Evolutionary conservation across 1,284 basidiomycete species (phyloP).

Genomic region (Farysia itapuensis): DNA sequence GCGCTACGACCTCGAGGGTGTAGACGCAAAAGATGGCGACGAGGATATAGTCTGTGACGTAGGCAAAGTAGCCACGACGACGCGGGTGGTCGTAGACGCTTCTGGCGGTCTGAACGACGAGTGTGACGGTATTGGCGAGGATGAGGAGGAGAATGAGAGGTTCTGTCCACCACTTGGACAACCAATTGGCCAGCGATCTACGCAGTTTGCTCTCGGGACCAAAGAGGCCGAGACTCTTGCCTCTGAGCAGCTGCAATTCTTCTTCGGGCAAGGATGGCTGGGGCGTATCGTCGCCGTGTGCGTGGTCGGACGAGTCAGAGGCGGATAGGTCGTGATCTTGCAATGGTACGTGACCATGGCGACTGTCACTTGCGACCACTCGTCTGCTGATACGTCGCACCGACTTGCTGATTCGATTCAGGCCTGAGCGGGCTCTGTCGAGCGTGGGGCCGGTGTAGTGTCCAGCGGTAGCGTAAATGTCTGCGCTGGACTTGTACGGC

Average conservation of each 20-base stretch:
- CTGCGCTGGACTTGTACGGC: conserved; percentile 28
- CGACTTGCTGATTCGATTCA: conserved; percentile 43
- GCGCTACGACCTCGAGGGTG: conserved; percentile 84
- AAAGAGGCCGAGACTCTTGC: conserved; percentile 77
- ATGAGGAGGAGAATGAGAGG: conserved; percentile 81
- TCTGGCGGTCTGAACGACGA: conserved; percentile 75
- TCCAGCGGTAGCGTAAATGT: conserved; percentile 25
- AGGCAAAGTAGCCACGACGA: conserved; percentile 74
- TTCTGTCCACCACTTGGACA: conserved; percentile 74
- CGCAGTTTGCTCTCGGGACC: conserved; percentile 64
- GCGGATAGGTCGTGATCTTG: conserved; percentile 30
- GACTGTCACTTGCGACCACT: conserved; percentile 74
- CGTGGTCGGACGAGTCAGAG: conserved; percentile 16
- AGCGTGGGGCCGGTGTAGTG: conserved; percentile 1
- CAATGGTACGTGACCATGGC: conserved; percentile 29
- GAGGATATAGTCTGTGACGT: conserved; percentile 83
- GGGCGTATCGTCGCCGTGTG: neutral
- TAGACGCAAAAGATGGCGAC: conserved; percentile 82
- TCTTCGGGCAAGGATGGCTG: conserved; percentile 1
- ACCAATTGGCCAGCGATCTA: conserved; percentile 14
- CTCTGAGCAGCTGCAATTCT: conserved; percentile 65
- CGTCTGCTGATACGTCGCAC: conserved; percentile 74
- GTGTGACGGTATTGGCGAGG: conserved; percentile 77
- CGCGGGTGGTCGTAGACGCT: conserved; percentile 63
- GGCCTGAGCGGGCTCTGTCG: conserved; percentile 24